A percentile compares a stretch with the other conserved stretches of the same genome.
Conservation (phyloP, 1,139 yeast species). For the Casaregolazyma suthepensis region DNA sequence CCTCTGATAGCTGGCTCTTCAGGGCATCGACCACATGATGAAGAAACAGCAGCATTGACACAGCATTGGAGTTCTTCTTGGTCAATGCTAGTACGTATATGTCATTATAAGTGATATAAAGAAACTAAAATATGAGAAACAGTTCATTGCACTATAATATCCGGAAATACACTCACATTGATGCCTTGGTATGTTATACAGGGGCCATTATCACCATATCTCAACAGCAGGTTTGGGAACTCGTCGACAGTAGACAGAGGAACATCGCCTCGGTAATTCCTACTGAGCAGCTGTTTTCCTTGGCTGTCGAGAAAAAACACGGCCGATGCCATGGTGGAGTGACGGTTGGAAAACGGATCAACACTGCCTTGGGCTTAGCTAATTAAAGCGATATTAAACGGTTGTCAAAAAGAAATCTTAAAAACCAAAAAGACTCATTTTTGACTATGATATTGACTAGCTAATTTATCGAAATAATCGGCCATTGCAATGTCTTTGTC, state of each 20-base stretch:
- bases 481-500: conserved; percentile 60
- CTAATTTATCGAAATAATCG: conserved; percentile 37
- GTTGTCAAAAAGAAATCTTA: neutral
- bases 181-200: conserved; percentile 73
- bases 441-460: neutral
- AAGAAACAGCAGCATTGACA: conserved; percentile 71
- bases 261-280: conserved; percentile 91
- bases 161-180: conserved; percentile 34
- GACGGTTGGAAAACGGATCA: neutral
- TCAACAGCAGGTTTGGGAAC: conserved; percentile 69
- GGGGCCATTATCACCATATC: conserved; percentile 72
- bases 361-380: neutral
- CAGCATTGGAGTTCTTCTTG: conserved; percentile 68
- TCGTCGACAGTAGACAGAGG: conserved; percentile 74
- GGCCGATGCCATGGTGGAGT: conserved; percentile 70
- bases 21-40: conserved; percentile 71
- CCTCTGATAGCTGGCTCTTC: conserved; percentile 75
- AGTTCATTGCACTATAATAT: neutral
- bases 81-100: conserved; percentile 79
- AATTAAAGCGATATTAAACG: neutral
- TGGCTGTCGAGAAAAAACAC: conserved; percentile 84
- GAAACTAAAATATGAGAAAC: conserved; percentile 37
- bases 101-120: conserved; percentile 78
- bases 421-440: neutral
- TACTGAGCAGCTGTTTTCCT: conserved; percentile 80